Base-by-base conservation (phyloP, 108 stramenopile genomes). In the Cyclotella cryptica region DNA sequence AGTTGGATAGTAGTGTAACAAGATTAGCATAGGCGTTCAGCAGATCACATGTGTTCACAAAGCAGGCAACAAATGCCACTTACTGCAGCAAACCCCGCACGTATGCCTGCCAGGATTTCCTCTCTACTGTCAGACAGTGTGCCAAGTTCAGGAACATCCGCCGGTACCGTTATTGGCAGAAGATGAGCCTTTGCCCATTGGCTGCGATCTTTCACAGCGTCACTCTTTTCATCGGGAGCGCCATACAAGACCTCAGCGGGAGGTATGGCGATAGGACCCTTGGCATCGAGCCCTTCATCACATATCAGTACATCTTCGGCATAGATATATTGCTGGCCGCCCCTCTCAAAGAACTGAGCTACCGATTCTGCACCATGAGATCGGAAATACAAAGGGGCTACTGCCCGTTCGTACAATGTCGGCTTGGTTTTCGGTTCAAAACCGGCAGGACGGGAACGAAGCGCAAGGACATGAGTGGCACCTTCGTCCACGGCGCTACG, bases 241-340 rank as follows among this genome's bases (percentile, higher is more conserved):
- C 87, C 91, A 69, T 95, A 92, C 29, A 90, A 69, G 35, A 93
- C 83, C 30, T 75, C 69, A n/a, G 84, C 78, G 9, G 94, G 94
- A 51, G 94, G 94, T 12, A 95, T 88, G 15, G 69, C 67, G 12
- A 93, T 72, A 0, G 80, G 74, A 12, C 72, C 84, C 40, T 55
- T 69, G 30, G 80, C 68, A 35, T 58, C 57, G 26, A 74, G 73
- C 17, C 82, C 93, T 53, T 90, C 79, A 63, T 92, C 84, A 22
- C 90, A 81, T 26, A 87, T 89, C 42, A 94, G 73, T 17, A 90
- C 60, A 67, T 95, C 94, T 79, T 95, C 94, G 6, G 88, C 77
- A 66, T 92, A 95, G 10, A 91, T 61, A 64, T 90, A 95, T 70
- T 90, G 92, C 67, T 95, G 94, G 21, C 94, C 94, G 10, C 94